Percentiles rank a stretch among this genome's conserved stretches.
phyloP scores from a whole-genome alignment of 345 rosid species.

The Salix brachista region DNA sequence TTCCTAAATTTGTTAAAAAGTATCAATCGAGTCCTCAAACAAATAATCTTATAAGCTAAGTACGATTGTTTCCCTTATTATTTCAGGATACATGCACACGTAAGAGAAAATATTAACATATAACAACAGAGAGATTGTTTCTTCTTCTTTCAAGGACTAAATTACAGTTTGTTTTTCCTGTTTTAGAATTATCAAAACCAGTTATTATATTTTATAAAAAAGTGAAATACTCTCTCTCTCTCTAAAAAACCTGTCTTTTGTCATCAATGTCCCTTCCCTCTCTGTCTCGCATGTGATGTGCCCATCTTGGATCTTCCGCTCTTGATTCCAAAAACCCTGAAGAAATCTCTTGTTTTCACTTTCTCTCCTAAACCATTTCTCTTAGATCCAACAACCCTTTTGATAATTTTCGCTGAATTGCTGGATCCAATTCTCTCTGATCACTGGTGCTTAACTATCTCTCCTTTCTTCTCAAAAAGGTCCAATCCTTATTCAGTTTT shows the following conservation, averaged over 20 bases:
- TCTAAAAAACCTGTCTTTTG: not conserved
- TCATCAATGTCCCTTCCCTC: not conserved
- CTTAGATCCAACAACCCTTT: constrained; percentile 9
- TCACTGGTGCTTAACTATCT: constrained; percentile 3
- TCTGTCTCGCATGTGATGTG: not conserved
- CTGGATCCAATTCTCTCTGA: not conserved
- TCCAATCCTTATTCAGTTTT: not conserved
- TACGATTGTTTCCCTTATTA: too few relatives aligned
- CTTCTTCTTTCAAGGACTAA: too few relatives aligned
- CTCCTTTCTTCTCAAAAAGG: not conserved
- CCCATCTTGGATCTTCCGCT: constrained; percentile 9
- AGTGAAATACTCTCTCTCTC: not conserved
- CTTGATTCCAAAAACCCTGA: constrained; percentile 11
- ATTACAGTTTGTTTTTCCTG: too few relatives aligned
- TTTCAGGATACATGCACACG: too few relatives aligned
- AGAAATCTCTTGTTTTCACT: not conserved
- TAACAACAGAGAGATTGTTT: too few relatives aligned
- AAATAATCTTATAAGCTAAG: too few relatives aligned
- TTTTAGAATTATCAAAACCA: too few relatives aligned
- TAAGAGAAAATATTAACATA: not conserved
- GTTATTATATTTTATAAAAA: not conserved
- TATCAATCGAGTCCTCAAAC: too few relatives aligned
- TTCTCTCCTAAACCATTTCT: constrained; percentile 12
- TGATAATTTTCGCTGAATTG: not conserved
- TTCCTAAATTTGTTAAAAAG: too few relatives aligned